Base-by-base conservation (phyloP, 495 filamentous ascomycete genomes). In the Xylona heveae region DNA sequence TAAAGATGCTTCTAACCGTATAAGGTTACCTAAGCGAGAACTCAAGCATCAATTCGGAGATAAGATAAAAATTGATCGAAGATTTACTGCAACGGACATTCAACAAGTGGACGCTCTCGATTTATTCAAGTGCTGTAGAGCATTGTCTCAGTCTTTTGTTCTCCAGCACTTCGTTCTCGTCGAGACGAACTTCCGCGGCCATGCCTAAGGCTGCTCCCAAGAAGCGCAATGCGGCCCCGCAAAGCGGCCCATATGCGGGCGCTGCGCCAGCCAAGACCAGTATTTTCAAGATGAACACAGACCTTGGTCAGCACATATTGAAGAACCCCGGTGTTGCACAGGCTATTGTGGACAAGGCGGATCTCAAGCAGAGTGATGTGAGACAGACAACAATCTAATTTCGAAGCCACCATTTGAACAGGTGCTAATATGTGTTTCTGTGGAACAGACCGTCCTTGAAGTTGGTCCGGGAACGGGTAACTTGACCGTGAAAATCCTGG, bases 281-380 rank as follows among this genome's bases (percentile, higher is more conserved):
- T 44, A 76, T 92, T 53, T 94, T 93, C 64, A 70, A 70, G 40
- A 77, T 78, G 69, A 81, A 82, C 53, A 81, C 68, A 34, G 66
- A 78, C 44, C 59, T 80, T 31, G 78, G 85, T 39, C 85, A 95
- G 57, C 85, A 95, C 52, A 80, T 95, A 34, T 63, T 95, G 43
- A 92, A 91, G 57, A 94, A 95, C 54, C 84, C 84, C 12, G 82
- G 81, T 36, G 79, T 95, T 36, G 79, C 82, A 12, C 71, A 83
- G 48, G 74, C 75, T 16, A 94, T 91, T 46, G 72, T 78, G 28
- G 64, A 78, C 31, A 95, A 95, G 54, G 80, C 85, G 17, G 66
- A 68, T 35, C 66, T 95, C 12, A 91, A 92, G 44, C 84, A 84
- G 28, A 81, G 74, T 21, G 85, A 93, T 56, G 69, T 74, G 5